Conservation (phyloP, 2,329 filamentous ascomycete species). For the Talaromyces sp. region DNA sequence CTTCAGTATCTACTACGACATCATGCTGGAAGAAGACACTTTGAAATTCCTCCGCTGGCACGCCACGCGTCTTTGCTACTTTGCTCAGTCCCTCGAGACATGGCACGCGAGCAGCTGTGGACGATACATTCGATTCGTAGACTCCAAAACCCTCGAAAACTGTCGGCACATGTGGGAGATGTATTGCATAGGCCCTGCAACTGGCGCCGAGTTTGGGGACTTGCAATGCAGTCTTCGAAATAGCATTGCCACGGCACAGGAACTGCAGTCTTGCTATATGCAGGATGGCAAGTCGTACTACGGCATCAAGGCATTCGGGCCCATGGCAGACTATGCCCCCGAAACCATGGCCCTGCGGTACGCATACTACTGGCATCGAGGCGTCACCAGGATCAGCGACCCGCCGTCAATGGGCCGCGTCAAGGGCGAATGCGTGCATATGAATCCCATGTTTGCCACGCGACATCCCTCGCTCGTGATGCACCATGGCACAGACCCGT, state of each 20-base stretch:
- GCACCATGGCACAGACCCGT: constrained; percentile 47
- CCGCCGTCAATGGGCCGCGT: constrained; percentile 9
- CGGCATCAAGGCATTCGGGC: constrained; percentile 17
- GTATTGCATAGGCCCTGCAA: constrained; percentile 19
- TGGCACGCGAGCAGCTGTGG: constrained; percentile 48
- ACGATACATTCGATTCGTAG: constrained; percentile 43
- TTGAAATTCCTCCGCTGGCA: constrained; percentile 37
- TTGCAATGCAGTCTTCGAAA: background rate
- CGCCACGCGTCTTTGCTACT: constrained; percentile 36
- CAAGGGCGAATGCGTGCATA: constrained; percentile 6
- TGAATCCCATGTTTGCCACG: constrained; percentile 45
- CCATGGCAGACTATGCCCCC: constrained; percentile 17
- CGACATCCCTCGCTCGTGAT: constrained; percentile 31
- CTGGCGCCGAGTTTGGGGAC: background rate
- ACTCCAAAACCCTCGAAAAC: constrained; percentile 39
- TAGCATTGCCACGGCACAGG: background rate
- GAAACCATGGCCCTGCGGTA: constrained; percentile 13
- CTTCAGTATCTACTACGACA: constrained; percentile 55
- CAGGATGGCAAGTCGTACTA: constrained; percentile 1
- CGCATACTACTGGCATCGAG: constrained; percentile 24
- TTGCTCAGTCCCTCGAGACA: constrained; percentile 32
- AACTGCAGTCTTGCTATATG: background rate
- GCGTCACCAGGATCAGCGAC: constrained; percentile 11
- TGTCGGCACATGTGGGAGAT: constrained; percentile 33
- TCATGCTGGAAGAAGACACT: constrained; percentile 39